Percentiles rank a stretch among this genome's conserved stretches.
These are phyloP conservation scores for Eustoma russellianum DNA, from an alignment of 257 asterid species.

Conservation along the genomic window DNA sequence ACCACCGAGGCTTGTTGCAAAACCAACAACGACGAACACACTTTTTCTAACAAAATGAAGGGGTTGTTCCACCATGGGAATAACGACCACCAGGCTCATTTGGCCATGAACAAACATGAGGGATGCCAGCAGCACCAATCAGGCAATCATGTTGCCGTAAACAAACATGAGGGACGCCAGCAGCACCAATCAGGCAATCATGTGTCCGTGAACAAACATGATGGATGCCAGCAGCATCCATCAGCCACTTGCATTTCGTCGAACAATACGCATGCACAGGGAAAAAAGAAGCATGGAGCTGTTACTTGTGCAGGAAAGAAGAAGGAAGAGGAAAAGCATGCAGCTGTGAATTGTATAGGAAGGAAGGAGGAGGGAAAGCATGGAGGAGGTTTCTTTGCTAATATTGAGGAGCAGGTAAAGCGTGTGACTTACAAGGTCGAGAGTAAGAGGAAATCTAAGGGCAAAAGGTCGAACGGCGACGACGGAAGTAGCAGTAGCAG, in stretches of 20 bases:
- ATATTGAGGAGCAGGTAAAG: conserved; percentile 9
- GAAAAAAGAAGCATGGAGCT: too few species aligned
- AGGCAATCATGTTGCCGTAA: background rate
- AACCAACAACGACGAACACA: background rate
- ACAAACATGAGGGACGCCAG: too few species aligned
- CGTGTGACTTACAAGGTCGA: conserved; percentile 5
- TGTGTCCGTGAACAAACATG: too few species aligned
- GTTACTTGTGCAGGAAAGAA: too few species aligned
- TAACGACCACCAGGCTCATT: background rate
- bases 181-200: too few species aligned
- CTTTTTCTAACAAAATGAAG: conserved; percentile 11
- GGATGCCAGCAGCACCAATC: background rate
- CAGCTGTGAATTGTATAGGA: background rate
- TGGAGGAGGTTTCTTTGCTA: conserved; percentile 4
- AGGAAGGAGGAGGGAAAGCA: conserved; percentile 3
- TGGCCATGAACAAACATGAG: background rate
- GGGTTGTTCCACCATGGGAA: conserved; percentile 4
- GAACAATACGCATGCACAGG: too few species aligned
- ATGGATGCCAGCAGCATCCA: too few species aligned
- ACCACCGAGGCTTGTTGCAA: background rate
- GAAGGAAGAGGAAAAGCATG: too few species aligned
- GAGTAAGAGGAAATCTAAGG: background rate
- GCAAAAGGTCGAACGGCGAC: background rate
- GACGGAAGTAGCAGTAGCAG: conserved; percentile 5
- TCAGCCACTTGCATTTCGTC: too few species aligned